A percentile compares a stretch with the other conserved stretches of the same genome.
phyloP scores from a whole-genome alignment of 192 early-diverging fungal species.

The Coemansia reversa region DNA sequence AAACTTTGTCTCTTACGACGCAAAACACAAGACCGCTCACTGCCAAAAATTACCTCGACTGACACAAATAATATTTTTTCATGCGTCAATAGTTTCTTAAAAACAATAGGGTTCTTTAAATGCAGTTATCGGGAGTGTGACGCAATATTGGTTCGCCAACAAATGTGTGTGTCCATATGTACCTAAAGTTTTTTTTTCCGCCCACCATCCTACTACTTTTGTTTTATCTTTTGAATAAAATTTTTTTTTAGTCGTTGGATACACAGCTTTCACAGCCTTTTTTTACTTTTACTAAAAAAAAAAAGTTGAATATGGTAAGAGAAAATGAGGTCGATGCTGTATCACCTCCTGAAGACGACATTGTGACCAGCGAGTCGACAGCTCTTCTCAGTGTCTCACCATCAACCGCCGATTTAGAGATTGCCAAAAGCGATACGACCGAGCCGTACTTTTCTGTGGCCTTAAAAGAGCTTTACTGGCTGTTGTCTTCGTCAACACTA shows the following conservation, averaged over 20 bases:
- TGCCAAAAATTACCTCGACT: no score
- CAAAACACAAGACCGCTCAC: no score
- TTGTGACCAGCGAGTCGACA: background rate
- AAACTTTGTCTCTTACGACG: no score
- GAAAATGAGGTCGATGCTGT: background rate
- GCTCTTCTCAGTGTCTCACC: slow-evolving; percentile 40
- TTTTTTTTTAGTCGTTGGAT: background rate
- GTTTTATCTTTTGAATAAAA: no score
- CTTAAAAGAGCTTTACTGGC: slow-evolving; percentile 28
- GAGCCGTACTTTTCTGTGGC: slow-evolving; percentile 28
- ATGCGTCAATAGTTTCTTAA: no score
- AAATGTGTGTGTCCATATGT: no score
- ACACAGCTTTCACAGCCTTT: background rate
- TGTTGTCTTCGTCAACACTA: slow-evolving; percentile 38
- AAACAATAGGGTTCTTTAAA: no score
- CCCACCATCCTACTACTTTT: no score
- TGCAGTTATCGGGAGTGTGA: no score
- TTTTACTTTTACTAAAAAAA: background rate
- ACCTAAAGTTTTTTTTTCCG: no score
- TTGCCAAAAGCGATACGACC: slow-evolving; percentile 35
- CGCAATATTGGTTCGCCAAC: no score
- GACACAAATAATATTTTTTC: no score
- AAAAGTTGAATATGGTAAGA: background rate
- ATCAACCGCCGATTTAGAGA: slow-evolving; percentile 29
- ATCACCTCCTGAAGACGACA: slow-evolving; percentile 12